Evolutionary conservation across 75 land plant genomes (phyloP), one percentile per base, ranked within the genome.

Genomic region (Azolla pinnata): DNA sequence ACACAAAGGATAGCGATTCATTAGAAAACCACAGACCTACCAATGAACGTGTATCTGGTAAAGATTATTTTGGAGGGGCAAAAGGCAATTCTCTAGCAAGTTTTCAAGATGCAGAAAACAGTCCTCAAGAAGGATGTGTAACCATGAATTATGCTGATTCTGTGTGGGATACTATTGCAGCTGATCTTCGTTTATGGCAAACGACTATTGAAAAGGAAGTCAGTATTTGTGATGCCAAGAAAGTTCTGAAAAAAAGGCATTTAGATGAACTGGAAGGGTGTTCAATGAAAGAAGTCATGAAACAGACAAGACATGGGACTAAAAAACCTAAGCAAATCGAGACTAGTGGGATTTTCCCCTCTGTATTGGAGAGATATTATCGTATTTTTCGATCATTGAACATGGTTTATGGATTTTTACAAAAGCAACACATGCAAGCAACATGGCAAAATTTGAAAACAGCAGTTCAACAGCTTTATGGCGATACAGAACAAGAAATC

Each of bases 341-440:
- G 25, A 32, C 23, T 56, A 61, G 30, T 4, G 83, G 84, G 40
- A 1, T 60, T 0, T 81, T 79, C 60, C 92, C 97, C 19, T 28
- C 60, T 21, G 76, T 80, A 73, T 54, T 85, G 59, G 69, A 79
- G 63, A 75, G 51, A 48, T 40, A 76, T 2, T 25, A 83, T 54
- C 76, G 74, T 60, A 56, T 73, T 8, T 92, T 92, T 69, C 40
- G 70, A 24, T 74, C 84, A 20, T 35, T 85, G 29, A 92, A 88
- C 54, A 54, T 74, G 2, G 65, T 75, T 4, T 76, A 67, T 63
- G 96, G 76, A 0, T 79, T 76, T 56, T 62, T 81, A 33, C 79
- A 85, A 30, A 56, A 69, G 57, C 73, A 68, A 0, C 51, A 29
- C 32, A 60, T 76, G 44, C 70, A 68, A 19, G 54, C 78, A 10